These are phyloP conservation scores for Mimosa bimucronata DNA, from an alignment of 306 rosid species.

Conservation along the genomic window DNA sequence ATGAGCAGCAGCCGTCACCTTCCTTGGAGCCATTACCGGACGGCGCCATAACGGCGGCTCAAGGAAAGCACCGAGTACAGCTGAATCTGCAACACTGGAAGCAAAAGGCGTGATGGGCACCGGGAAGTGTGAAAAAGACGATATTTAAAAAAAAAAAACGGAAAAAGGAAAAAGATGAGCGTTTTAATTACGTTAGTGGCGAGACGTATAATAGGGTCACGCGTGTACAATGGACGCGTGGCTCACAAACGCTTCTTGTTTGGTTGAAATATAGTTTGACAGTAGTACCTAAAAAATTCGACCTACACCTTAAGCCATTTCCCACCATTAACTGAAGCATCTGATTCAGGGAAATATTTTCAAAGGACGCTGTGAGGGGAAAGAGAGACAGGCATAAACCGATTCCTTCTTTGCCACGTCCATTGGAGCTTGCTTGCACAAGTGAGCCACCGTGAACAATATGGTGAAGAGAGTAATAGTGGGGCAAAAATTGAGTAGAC, in stretches of 20 bases:
- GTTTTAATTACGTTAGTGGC: neutral
- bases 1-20: slow-evolving; percentile 36
- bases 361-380: neutral
- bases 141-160: too few relatives aligned
- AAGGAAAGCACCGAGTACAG: neutral
- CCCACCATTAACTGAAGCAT: neutral
- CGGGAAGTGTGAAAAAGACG: neutral
- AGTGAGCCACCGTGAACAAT: neutral
- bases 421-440: neutral
- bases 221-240: slow-evolving; percentile 16
- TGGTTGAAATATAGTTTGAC: neutral
- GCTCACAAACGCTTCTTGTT: neutral
- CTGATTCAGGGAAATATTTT: neutral
- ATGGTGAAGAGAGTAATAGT: neutral
- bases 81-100: neutral
- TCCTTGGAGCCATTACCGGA: slow-evolving; percentile 35
- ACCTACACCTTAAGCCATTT: neutral
- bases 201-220: neutral
- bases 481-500: neutral
- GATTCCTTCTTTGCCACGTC: neutral
- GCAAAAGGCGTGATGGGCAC: slow-evolving; percentile 21
- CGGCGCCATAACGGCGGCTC: slow-evolving; percentile 55
- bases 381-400: too few relatives aligned
- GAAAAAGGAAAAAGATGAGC: neutral
- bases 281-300: neutral